Evolutionary conservation across 495 filamentous ascomycete genomes (phyloP).

Genomic region (Lasiosphaeria hispida): DNA sequence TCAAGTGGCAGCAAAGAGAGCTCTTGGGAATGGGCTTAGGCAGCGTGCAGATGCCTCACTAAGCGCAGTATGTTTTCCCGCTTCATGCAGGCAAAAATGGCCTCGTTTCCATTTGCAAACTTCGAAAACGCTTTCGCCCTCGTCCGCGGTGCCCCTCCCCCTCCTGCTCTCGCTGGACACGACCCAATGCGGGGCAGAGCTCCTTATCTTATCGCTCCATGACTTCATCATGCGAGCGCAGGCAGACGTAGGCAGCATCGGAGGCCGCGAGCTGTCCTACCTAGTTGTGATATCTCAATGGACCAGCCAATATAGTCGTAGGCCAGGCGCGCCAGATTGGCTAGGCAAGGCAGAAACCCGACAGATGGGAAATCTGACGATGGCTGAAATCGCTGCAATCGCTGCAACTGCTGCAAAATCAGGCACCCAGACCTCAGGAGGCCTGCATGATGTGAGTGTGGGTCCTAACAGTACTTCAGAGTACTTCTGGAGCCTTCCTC

Average conservation of each 20-base stretch:
- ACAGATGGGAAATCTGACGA: background rate
- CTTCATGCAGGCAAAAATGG: background rate
- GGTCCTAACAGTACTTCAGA: constrained; percentile 10
- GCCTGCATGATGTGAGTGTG: constrained; percentile 8
- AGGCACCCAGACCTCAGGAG: constrained; percentile 12
- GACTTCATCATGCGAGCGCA: constrained; percentile 25
- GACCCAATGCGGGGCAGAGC: constrained; percentile 23
- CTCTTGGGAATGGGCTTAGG: background rate
- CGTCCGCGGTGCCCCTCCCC: constrained; percentile 11
- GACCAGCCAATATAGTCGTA: background rate
- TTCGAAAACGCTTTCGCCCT: too few species aligned
- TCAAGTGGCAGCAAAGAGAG: too few species aligned
- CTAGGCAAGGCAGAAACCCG: constrained; percentile 17
- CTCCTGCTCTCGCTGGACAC: background rate
- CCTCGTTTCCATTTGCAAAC: background rate
- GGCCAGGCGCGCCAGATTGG: constrained; percentile 1
- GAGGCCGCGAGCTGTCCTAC: background rate
- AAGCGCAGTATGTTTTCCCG: background rate
- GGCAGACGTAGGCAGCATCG: background rate
- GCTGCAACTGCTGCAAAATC: background rate
- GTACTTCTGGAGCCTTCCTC: constrained; percentile 14
- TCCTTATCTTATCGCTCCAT: constrained; percentile 36
- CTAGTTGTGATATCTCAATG: too few species aligned
- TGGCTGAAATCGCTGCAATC: background rate
- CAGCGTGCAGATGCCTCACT: constrained; percentile 13